Evolutionary conservation across 2,329 filamentous ascomycete species (phyloP), one percentile per base, ranked within the genome.

Genomic region (Berkeleyomyces basicola): DNA sequence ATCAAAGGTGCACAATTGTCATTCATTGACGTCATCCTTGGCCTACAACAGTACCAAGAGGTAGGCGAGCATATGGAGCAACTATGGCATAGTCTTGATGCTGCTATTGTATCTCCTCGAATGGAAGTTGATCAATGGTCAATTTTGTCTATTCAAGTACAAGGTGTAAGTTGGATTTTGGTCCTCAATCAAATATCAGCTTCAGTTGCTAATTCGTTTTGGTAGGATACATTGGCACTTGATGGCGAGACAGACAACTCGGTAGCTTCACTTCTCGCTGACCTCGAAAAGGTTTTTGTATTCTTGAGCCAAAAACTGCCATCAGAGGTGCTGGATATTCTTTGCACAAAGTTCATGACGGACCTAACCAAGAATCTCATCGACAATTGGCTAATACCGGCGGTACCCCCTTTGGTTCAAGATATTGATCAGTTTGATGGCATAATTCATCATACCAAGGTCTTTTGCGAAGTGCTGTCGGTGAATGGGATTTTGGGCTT

Each of bases 381-480:
- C 47, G 80, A 80, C 3, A 77, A 80, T 3, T 95, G 90, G 86
- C 79, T 99, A 6, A 82, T 88, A 40, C 79, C 83, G 11, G 82
- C 84, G 0, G 85, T 99, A 0, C 92, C 93, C 0, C 77, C 85
- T 1, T 85, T 87, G 0, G 76, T 96, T 9, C 77, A 80, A 9
- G 84, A 86, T 9, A 84, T 96, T 72, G 76, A 77, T 7, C 76
- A 75, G 1, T 96, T 96, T 68, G 84, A 95, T 68, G 75, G 76
- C 1, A 80, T 84, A 5, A 79, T 95, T n/a, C 77, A 81, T 46
- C 76, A 81, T 49, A 82, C 89, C 0, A 76, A 77, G 36, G 71
- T 74, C 0, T 87, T 97, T 68, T 86, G 85, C 61, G 73, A 78
- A 5, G 78, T 77, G 1, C 73, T 97, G 6, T 78, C 82, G 43